phyloP scores from a whole-genome alignment of 768 basidiomycete genomes.

The Obba rivulosa region DNA sequence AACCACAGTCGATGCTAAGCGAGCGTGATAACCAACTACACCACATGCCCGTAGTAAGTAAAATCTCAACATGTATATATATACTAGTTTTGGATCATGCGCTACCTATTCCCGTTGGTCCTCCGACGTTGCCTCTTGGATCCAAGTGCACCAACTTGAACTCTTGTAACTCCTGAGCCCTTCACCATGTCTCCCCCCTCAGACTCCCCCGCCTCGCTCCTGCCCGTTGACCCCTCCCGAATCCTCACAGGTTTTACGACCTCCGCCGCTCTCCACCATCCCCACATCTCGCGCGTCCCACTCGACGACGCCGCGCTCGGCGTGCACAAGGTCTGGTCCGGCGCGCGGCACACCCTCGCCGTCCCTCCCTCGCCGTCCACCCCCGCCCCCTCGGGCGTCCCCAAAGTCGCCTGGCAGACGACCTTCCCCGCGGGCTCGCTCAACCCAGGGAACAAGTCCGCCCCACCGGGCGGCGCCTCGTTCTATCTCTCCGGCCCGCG shows the following conservation, averaged over 20 bases:
- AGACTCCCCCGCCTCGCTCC: constrained; percentile 1
- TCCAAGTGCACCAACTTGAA: too few relatives aligned
- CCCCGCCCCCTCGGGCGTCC: background rate
- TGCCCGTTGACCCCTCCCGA: constrained; percentile 7
- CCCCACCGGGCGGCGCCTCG: constrained; percentile 58
- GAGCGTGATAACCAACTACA: constrained; percentile 10
- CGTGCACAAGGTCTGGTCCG: constrained; percentile 41
- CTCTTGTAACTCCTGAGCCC: too few relatives aligned
- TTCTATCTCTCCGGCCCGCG: constrained; percentile 61
- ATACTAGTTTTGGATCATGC: too few relatives aligned
- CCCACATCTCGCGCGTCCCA: constrained; percentile 19
- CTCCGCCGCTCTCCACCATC: constrained; percentile 20
- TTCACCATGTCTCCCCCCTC: background rate
- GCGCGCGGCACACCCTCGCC: constrained; percentile 29
- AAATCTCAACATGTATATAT: too few relatives aligned
- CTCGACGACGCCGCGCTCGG: constrained; percentile 42
- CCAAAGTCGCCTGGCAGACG: constrained; percentile 50
- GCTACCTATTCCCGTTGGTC: too few relatives aligned
- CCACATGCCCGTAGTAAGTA: constrained; percentile 1
- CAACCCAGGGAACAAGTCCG: constrained; percentile 40
- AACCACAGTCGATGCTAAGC: constrained; percentile 2
- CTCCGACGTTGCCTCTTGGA: too few relatives aligned
- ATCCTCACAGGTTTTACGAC: constrained; percentile 38
- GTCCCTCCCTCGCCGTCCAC: constrained; percentile 19
- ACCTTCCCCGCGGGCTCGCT: constrained; percentile 56